A percentile compares a stretch with the other conserved stretches of the same genome.
phyloP scores from a whole-genome alignment of 1,284 basidiomycete genomes.

The Heliocybe sulcata region DNA sequence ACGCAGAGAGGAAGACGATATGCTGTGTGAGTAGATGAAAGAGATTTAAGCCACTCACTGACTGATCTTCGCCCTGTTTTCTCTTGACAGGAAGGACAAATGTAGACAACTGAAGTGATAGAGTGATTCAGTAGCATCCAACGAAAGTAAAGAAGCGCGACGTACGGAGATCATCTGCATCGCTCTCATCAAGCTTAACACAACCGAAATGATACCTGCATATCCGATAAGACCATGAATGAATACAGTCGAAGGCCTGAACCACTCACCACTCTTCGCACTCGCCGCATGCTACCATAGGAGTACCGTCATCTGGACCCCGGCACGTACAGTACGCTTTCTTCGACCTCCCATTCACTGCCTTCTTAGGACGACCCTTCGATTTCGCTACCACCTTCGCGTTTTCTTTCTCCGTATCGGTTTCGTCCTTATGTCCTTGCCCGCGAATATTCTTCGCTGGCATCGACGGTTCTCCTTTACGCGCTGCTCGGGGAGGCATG shows the following conservation, averaged over 20 bases:
- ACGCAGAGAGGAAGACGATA: constrained; percentile 24
- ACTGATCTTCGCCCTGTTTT: constrained; percentile 60
- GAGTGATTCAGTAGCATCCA: constrained; percentile 9
- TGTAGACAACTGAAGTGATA: constrained; percentile 46
- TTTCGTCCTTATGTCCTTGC: constrained; percentile 7
- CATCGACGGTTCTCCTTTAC: neutral
- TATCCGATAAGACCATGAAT: neutral
- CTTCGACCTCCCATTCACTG: constrained; percentile 9
- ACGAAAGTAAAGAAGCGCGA: constrained; percentile 13
- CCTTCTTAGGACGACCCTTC: constrained; percentile 9
- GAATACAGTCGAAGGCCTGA: neutral
- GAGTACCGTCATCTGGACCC: constrained; percentile 65
- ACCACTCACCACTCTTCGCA: constrained; percentile 66
- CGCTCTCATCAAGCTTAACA: constrained; percentile 46
- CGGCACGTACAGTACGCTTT: constrained; percentile 51
- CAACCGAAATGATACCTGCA: constrained; percentile 73
- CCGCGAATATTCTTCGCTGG: constrained; percentile 4
- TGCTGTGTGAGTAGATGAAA: constrained; percentile 1
- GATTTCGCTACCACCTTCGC: constrained; percentile 7
- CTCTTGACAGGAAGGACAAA: constrained; percentile 61
- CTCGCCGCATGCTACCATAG: constrained; percentile 71
- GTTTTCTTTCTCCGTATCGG: constrained; percentile 10
- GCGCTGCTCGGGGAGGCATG: constrained; percentile 8
- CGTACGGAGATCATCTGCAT: constrained; percentile 74
- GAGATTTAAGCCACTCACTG: constrained; percentile 59